Percentiles rank a stretch among this genome's conserved stretches.
These are phyloP conservation scores for Calvatia gigantea DNA, from an alignment of 768 basidiomycete species.

Conservation along the genomic window DNA sequence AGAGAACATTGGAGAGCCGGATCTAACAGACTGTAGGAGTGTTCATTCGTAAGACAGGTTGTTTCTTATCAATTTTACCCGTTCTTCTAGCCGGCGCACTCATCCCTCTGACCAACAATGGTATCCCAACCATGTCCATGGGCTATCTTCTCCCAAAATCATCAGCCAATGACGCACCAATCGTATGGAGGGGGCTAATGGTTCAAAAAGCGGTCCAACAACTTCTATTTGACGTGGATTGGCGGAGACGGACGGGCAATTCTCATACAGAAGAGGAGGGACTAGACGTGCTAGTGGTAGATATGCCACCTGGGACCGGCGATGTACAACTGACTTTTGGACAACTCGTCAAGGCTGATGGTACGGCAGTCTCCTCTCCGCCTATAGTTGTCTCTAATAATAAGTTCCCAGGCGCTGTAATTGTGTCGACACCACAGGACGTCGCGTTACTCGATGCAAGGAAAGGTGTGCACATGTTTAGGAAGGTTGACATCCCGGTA, in stretches of 20 bases:
- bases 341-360: slow-evolving; percentile 81
- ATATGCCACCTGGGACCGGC: slow-evolving; percentile 97
- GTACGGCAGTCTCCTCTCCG: slow-evolving; percentile 36
- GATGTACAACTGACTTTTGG: slow-evolving; percentile 92
- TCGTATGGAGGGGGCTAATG: slow-evolving; percentile 98
- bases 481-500: slow-evolving; percentile 85
- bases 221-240: slow-evolving; percentile 93
- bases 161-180: slow-evolving; percentile 49
- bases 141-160: slow-evolving; percentile 78
- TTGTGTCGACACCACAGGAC: slow-evolving; percentile 95
- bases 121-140: slow-evolving; percentile 94
- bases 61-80: neutral
- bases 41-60: neutral
- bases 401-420: slow-evolving; percentile 73
- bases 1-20: slow-evolving; percentile 72
- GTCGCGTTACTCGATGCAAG: slow-evolving; percentile 89
- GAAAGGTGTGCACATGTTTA: slow-evolving; percentile 91
- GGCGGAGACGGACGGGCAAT: slow-evolving; percentile 33
- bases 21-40: slow-evolving; percentile 61
- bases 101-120: slow-evolving; percentile 82
- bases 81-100: slow-evolving; percentile 62
- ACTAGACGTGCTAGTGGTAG: slow-evolving; percentile 85
- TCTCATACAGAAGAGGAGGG: slow-evolving; percentile 38
- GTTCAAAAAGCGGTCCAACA: slow-evolving; percentile 98
- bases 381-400: neutral